These are phyloP conservation scores for Hanseniaspora osmophila DNA, from an alignment of 805 yeast species.

Conservation along the genomic window DNA sequence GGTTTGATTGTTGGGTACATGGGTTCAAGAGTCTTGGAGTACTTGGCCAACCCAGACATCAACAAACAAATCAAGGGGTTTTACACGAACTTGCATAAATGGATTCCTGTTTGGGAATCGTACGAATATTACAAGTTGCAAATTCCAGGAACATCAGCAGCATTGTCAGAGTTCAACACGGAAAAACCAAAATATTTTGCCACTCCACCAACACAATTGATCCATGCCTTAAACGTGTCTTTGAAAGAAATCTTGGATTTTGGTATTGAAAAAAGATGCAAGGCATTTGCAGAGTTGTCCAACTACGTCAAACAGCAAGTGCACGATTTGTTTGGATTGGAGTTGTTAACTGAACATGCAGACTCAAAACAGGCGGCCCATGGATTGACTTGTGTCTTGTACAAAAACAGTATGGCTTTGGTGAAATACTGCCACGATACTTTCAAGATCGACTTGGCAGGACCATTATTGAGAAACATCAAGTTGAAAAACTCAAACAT, in stretches of 20 bases:
- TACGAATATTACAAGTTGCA: not conserved
- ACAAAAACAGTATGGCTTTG: constrained; percentile 1
- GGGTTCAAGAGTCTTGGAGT: constrained; percentile 57
- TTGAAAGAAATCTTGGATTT: constrained; percentile 51
- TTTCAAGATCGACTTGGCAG: constrained; percentile 3
- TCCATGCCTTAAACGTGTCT: constrained; percentile 69
- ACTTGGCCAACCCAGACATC: constrained; percentile 32
- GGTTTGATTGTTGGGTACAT: constrained; percentile 73
- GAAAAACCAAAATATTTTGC: constrained; percentile 66
- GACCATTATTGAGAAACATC: constrained; percentile 4
- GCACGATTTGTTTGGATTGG: constrained; percentile 1
- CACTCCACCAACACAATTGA: constrained; percentile 87
- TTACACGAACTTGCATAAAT: constrained; percentile 62
- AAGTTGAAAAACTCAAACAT: constrained; percentile 4
- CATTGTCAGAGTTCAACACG: constrained; percentile 1
- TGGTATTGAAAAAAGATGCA: constrained; percentile 46
- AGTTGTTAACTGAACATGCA: constrained; percentile 2
- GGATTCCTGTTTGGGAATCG: constrained; percentile 71
- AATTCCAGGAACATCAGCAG: not conserved
- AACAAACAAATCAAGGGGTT: constrained; percentile 5
- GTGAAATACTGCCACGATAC: constrained; percentile 3
- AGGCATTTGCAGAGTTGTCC: constrained; percentile 11
- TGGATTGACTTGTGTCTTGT: constrained; percentile 5
- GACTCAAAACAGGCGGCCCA: constrained; percentile 2
- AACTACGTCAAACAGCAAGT: constrained; percentile 2